Base-by-base conservation (phyloP, 1,284 basidiomycete genomes). In the Cryptococcus sp. region DNA sequence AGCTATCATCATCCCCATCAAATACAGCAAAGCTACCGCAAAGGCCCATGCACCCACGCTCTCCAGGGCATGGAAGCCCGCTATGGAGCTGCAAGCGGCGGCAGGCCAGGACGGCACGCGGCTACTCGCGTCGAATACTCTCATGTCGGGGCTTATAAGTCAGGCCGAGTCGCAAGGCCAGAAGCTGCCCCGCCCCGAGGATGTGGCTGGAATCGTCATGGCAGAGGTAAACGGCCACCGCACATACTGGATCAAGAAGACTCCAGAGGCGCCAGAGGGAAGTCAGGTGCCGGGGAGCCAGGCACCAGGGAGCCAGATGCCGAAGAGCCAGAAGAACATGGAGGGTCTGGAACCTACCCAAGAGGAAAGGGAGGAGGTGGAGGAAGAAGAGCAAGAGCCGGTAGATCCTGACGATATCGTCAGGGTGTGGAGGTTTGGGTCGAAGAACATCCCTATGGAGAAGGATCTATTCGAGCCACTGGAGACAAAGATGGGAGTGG, bases 341-440 rank as follows among this genome's bases (percentile, higher is more conserved):
- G n/a, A 43, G 16, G 40, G 40, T 7, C 40, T 43, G 9, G 40
- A 43, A 43, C 40, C 50, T 23, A 56, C 52, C 44, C 57, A 67
- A 44, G 56, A 58, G 50, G 54, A 50, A 43, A 56, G 58, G 5
- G 53, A 65, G 15, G 66, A 64, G 40, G 58, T 52, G 18, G 49
- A 59, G 28, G 50, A 78, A 3, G 68, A 71, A 7, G 74, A 78
- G 47, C 72, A 76, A n/a, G 76, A 76, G 47, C 61, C 66, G 20
- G 75, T 77, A 6, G 67, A 63, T 15, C 71, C 73, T 61, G 75
- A 77, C 47, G 73, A 77, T 61, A 56, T 77, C 9, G 74, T 76
- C 20, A 82, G 84, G 60, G 95, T 92, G 0, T 97, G 89, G 82
- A 89, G 91, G 73, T 96, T 97, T 65, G 95, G 95, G 5, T 86